Evolutionary conservation across 495 filamentous ascomycete species (phyloP), one percentile per base, ranked within the genome.

Genomic region (Xylaria cubensis): DNA sequence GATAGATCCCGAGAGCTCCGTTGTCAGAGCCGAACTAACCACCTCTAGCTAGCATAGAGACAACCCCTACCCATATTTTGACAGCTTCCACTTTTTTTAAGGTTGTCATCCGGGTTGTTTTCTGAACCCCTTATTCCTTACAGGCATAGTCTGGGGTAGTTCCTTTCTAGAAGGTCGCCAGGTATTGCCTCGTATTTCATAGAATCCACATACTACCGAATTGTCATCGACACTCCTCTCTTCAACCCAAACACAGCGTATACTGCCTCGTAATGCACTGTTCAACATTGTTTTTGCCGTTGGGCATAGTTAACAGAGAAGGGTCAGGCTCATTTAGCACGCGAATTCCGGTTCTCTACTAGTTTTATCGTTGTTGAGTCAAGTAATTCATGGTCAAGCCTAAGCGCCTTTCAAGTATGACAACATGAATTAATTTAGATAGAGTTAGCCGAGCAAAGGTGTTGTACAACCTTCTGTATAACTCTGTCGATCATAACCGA

Each of bases 211-310:
- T 29, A 41, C 4, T 61, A 10, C 32, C 19, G 34, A 61, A 61
- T 61, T 61, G 56, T 61, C 56, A 61, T 61, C 56, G 56, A 17
- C 56, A 61, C 8, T 61, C 17, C 55, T 36, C 29, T 19, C 32
- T 61, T 39, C 8, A 39, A n/a, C 12, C n/a, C 19, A 61, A 61
- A 19, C 29, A 3, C 26, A 15, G 29, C 13, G 29, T 34, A 19
- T 34, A 34, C 12, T 32, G 6, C 29, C 19, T 58, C 55, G 17
- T 29, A 6, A 58, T 58, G 55, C 55, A 19, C 0, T 19, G 4
- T 36, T 59, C 29, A 32, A 17, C 26, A 26, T 36, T n/a, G 36
- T 2, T 34, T 21, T 32, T 59, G 32, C 56, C 36, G 26, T 59
- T n/a, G 9, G 8, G 24, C 32, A n/a, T 3, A 9, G 6, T 36